These are phyloP conservation scores for Fusarium veterinarium DNA, from an alignment of 2,329 filamentous ascomycete species.

Conservation along the genomic window DNA sequence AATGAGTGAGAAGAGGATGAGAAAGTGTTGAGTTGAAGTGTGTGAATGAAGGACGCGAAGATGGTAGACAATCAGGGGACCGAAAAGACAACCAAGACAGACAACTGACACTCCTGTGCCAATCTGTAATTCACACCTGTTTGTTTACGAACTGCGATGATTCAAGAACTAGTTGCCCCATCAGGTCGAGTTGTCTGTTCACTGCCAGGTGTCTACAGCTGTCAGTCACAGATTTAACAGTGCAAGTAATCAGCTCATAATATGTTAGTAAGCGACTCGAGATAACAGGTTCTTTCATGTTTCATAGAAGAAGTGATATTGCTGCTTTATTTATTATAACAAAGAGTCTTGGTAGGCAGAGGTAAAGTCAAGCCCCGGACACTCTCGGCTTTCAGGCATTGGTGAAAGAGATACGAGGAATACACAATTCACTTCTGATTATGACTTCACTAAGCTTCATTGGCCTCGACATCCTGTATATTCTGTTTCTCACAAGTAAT, in stretches of 20 bases:
- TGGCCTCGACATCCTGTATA: accelerated
- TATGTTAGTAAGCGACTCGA: neutral
- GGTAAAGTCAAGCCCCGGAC: neutral
- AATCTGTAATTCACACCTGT: neutral
- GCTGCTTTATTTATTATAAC: neutral
- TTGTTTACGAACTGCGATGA: neutral
- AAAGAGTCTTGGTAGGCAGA: neutral
- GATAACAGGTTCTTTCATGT: neutral
- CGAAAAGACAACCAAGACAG: neutral
- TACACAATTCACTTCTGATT: neutral
- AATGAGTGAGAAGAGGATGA: neutral
- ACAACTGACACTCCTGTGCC: neutral
- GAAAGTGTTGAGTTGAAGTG: neutral
- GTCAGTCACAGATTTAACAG: neutral
- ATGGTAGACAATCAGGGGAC: neutral
- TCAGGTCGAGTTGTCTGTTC: neutral
- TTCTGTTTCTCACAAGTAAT: neutral
- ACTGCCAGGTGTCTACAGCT: neutral
- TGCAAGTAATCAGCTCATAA: neutral
- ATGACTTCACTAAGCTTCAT: neutral
- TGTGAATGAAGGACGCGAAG: neutral
- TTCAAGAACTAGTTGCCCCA: neutral
- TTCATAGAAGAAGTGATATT: neutral
- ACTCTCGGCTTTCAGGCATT: no score
- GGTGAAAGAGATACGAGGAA: neutral